A percentile compares a stretch with the other conserved stretches of the same genome.
phyloP scores from a whole-genome alignment of 345 rosid genomes.

The Viola odorata region DNA sequence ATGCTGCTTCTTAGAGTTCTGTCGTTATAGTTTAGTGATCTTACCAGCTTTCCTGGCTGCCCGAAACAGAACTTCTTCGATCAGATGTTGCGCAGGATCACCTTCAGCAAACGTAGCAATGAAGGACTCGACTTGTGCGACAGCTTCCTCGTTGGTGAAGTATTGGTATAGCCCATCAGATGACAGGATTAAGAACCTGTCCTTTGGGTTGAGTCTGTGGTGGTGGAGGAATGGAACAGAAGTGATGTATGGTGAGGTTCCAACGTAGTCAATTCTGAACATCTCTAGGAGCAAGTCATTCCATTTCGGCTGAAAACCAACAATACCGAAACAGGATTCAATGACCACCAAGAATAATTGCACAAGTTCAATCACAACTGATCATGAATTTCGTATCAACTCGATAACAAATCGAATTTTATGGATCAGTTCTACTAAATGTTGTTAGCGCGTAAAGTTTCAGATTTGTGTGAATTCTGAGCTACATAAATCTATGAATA shows the following conservation, averaged over 20 bases:
- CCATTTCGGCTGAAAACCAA: constrained; percentile 27
- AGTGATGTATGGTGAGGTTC: constrained; percentile 24
- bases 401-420: too few relatives aligned
- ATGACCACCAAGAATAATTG: not conserved
- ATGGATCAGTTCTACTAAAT: not conserved
- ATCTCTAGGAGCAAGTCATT: constrained; percentile 24
- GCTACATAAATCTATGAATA: constrained; percentile 10
- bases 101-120: constrained; percentile 22
- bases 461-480: not conserved
- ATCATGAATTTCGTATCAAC: not conserved
- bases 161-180: constrained; percentile 32
- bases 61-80: constrained; percentile 28
- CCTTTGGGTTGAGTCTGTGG: constrained; percentile 19
- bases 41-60: constrained; percentile 32
- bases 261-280: constrained; percentile 27
- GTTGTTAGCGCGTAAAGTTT: too few relatives aligned
- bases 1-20: not conserved
- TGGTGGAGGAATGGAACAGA: constrained; percentile 23
- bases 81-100: constrained; percentile 27
- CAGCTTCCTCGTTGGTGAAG: constrained; percentile 24
- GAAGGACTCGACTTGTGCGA: constrained; percentile 15
- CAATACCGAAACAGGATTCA: not conserved
- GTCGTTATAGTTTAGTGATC: not conserved
- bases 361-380: not conserved
- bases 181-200: constrained; percentile 25